These are phyloP conservation scores for Cystobasidium ongulense DNA, from an alignment of 768 basidiomycete species.

Conservation along the genomic window DNA sequence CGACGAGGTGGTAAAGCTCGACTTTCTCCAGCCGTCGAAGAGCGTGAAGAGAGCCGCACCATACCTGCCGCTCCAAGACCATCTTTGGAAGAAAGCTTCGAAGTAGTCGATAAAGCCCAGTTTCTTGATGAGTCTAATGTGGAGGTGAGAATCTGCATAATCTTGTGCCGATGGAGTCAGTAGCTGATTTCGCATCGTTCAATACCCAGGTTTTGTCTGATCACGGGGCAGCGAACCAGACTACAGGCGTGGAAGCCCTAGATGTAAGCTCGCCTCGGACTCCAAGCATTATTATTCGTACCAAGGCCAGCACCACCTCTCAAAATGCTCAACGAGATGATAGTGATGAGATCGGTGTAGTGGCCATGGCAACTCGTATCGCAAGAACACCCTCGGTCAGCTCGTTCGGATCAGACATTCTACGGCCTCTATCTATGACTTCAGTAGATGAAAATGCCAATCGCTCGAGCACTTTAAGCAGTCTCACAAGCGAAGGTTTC, in stretches of 20 bases:
- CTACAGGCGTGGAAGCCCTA: neutral
- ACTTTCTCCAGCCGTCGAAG: conserved; percentile 20
- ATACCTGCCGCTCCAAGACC: conserved; percentile 10
- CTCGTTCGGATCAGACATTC: conserved; percentile 4
- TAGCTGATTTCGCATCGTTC: neutral
- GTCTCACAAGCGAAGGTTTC: conserved; percentile 13
- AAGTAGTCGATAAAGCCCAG: neutral
- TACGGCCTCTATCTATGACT: conserved; percentile 7
- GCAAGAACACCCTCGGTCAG: conserved; percentile 1
- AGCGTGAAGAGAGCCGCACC: neutral
- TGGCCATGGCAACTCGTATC: neutral
- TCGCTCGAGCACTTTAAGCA: neutral
- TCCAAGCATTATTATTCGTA: conserved; percentile 22
- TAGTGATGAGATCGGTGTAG: conserved; percentile 1
- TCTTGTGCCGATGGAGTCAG: neutral
- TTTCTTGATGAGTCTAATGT: neutral
- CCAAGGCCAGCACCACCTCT: neutral
- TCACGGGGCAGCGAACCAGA: neutral
- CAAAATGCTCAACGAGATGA: neutral
- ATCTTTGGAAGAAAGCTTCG: conserved; percentile 2
- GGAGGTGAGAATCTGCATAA: neutral
- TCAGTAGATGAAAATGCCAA: neutral
- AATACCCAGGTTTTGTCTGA: conserved; percentile 11
- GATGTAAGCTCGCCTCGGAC: neutral
- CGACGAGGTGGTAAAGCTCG: neutral